Percentiles rank a stretch among this genome's conserved stretches.
Conservation (phyloP, 2,329 filamentous ascomycete genomes). For the Dothideomycetes sp. region DNA sequence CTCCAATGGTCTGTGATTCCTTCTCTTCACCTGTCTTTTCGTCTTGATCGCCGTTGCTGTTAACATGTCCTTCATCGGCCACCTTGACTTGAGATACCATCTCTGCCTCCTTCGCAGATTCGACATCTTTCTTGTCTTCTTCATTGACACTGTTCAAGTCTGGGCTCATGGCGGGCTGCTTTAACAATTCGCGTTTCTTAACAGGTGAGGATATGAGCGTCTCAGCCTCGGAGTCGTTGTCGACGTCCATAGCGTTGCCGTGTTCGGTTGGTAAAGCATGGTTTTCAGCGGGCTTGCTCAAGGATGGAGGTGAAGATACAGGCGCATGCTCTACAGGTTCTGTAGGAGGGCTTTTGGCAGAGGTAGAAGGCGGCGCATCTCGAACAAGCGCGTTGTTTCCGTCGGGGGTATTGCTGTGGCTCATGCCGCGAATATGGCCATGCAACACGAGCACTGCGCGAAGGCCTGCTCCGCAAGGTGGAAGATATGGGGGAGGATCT, state of each 20-base stretch:
- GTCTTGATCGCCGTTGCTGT: not conserved
- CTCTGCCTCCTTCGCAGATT: not conserved
- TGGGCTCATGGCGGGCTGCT: slow-evolving; percentile 21
- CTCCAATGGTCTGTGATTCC: not conserved
- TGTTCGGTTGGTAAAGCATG: not conserved
- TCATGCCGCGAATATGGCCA: slow-evolving; percentile 13
- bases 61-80: slow-evolving; percentile 2
- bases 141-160: slow-evolving; percentile 4
- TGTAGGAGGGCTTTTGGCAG: slow-evolving; percentile 1
- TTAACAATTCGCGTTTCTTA: slow-evolving; percentile 30
- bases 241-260: slow-evolving; percentile 19
- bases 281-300: not conserved
- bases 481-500: not conserved
- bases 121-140: not conserved
- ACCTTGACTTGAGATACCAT: too few species aligned
- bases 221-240: slow-evolving; percentile 41
- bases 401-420: slow-evolving; percentile 11
- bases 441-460: slow-evolving; percentile 7
- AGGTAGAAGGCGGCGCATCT: slow-evolving; percentile 8
- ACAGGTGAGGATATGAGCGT: slow-evolving; percentile 39
- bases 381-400: slow-evolving; percentile 12
- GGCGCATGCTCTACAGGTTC: slow-evolving; percentile 1
- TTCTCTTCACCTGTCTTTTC: slow-evolving; percentile 1
- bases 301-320: not conserved
- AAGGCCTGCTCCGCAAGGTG: slow-evolving; percentile 10